A percentile compares a stretch with the other conserved stretches of the same genome.
These are phyloP conservation scores for Verticillium alfalfae DNA, from an alignment of 2,329 filamentous ascomycete species.

Conservation along the genomic window DNA sequence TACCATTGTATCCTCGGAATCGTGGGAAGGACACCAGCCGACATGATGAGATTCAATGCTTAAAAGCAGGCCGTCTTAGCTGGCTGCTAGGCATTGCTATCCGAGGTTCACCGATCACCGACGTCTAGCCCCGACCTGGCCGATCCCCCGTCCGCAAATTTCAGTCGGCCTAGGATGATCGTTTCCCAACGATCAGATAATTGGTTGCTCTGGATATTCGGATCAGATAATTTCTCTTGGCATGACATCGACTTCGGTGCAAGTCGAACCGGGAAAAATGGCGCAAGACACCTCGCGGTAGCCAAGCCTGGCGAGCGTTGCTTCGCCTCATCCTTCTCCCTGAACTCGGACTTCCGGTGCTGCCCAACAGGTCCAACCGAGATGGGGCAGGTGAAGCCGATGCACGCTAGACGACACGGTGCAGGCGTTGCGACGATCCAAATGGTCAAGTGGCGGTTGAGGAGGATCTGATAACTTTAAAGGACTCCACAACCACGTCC, in stretches of 20 bases:
- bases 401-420: not conserved
- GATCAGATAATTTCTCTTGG: conserved; percentile 15
- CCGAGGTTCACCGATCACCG: not conserved
- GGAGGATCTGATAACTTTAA: conserved; percentile 15
- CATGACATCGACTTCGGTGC: not conserved
- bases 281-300: conserved; percentile 3
- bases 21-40: too few relatives aligned
- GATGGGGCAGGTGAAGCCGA: conserved; percentile 3
- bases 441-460: conserved; percentile 6
- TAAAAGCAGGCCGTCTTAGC: not conserved
- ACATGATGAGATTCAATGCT: not conserved
- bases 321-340: conserved; percentile 7
- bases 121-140: not conserved
- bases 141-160: not conserved
- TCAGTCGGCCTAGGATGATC: not conserved
- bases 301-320: conserved; percentile 1
- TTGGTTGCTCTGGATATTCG: not conserved
- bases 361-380: not conserved
- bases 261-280: conserved; percentile 9
- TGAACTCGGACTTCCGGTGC: not conserved
- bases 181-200: not conserved
- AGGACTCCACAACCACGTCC: conserved; percentile 7
- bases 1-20: not conserved
- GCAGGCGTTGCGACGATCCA: not conserved
- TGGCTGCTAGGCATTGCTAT: not conserved